Evolutionary conservation across 1,284 basidiomycete genomes (phyloP).

Genomic region (Ceratorhiza oryzae-sativae): DNA sequence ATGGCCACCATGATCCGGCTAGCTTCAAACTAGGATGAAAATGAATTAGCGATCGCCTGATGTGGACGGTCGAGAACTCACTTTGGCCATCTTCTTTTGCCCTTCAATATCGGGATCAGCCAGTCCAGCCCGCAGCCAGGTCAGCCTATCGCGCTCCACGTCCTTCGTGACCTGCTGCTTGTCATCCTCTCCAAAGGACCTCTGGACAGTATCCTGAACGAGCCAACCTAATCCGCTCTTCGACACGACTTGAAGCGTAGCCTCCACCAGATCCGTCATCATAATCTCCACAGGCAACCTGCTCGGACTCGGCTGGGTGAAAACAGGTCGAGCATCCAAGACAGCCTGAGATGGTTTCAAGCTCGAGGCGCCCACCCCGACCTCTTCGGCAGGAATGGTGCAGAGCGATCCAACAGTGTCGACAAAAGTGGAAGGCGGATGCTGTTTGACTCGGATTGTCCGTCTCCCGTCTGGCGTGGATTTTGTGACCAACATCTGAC

Average conservation of each 20-base stretch:
- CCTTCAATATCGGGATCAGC: constrained; percentile 18
- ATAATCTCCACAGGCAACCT: constrained; percentile 26
- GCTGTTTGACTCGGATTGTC: constrained; percentile 9
- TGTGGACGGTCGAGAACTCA: constrained; percentile 15
- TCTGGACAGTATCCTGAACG: constrained; percentile 17
- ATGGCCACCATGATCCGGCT: constrained; percentile 72
- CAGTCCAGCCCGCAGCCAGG: constrained; percentile 14
- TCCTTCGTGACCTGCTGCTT: background rate
- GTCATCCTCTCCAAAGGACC: background rate
- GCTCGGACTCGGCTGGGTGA: background rate
- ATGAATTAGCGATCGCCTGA: too few relatives aligned
- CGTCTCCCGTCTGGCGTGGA: constrained; percentile 23
- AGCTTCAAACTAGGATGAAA: constrained; percentile 57
- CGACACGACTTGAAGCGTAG: constrained; percentile 10
- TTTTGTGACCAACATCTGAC: constrained; percentile 14
- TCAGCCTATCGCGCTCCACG: constrained; percentile 13
- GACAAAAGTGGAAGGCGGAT: constrained; percentile 27
- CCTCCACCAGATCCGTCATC: constrained; percentile 23
- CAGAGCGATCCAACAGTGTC: constrained; percentile 15
- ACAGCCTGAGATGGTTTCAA: constrained; percentile 10
- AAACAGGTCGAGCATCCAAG: constrained; percentile 8
- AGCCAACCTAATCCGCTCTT: constrained; percentile 13
- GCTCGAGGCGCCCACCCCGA: background rate
- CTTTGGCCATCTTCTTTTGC: constrained; percentile 34
- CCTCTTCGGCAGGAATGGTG: constrained; percentile 1